phyloP scores from a whole-genome alignment of 768 basidiomycete genomes.

The Hypholoma fasciculare region DNA sequence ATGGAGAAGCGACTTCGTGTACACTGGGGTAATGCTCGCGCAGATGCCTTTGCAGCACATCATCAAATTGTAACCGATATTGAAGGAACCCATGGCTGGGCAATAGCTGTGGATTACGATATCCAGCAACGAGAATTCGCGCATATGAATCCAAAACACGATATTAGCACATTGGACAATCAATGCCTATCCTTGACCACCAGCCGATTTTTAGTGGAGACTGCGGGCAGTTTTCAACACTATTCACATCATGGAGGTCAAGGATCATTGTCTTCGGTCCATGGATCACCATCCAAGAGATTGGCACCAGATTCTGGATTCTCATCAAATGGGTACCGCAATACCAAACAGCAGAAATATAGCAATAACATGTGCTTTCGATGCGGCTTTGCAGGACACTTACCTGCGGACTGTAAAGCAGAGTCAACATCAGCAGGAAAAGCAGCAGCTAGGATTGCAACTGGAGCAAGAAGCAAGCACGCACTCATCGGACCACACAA shows the following conservation, averaged over 20 bases:
- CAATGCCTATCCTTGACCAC: not conserved
- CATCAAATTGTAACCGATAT: slow-evolving; percentile 11
- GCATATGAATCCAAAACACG: slow-evolving; percentile 8
- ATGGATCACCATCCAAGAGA: not conserved
- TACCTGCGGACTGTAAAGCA: not conserved
- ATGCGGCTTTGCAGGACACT: not conserved
- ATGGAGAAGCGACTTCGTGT: slow-evolving; percentile 8
- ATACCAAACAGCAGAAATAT: not conserved
- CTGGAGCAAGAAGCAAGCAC: not conserved
- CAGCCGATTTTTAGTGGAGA: not conserved
- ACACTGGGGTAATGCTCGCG: slow-evolving; percentile 14
- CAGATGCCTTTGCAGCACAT: slow-evolving; percentile 12
- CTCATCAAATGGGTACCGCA: not conserved
- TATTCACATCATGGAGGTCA: too few relatives aligned
- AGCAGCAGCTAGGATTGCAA: not conserved
- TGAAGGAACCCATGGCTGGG: slow-evolving; percentile 11
- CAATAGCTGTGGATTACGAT: slow-evolving; percentile 18
- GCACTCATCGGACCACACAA: not conserved
- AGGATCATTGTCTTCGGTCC: too few relatives aligned
- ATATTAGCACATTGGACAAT: slow-evolving; percentile 12
- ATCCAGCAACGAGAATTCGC: slow-evolving; percentile 20
- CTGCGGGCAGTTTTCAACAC: not conserved
- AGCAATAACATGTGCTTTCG: not conserved
- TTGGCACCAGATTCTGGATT: not conserved
- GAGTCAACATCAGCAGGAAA: not conserved